Evolutionary conservation across 164 flowering plant genomes (phyloP).

Genomic region (Chimonanthus salicifolius): DNA sequence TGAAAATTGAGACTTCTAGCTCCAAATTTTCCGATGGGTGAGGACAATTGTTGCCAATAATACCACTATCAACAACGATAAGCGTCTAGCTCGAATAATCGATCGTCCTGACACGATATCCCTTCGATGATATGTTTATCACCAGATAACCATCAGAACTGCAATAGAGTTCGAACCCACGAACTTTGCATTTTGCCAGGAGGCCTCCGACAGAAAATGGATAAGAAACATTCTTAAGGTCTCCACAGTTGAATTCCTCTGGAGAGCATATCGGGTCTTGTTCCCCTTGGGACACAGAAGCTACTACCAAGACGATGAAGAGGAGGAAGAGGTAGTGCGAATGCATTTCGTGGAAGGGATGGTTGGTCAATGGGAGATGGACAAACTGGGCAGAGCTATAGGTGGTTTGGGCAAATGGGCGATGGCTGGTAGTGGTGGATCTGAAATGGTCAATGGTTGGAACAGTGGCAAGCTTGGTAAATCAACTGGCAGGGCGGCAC

Average conservation of each 20-base stretch:
- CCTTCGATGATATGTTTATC: background rate
- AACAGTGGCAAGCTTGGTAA: too few relatives aligned
- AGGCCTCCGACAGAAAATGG: conserved; percentile 10
- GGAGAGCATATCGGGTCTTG: background rate
- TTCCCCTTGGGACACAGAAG: too few relatives aligned
- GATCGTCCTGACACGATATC: conserved; percentile 6
- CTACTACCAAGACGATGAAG: background rate
- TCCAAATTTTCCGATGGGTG: background rate
- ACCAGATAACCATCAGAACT: background rate
- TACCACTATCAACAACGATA: background rate
- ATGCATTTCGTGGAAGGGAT: background rate
- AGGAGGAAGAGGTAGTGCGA: background rate
- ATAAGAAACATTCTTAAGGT: conserved; percentile 33
- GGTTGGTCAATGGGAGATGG: too few relatives aligned
- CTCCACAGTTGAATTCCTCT: conserved; percentile 26
- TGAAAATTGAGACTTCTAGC: background rate
- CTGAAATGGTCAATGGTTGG: too few relatives aligned
- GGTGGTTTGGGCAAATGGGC: too few relatives aligned
- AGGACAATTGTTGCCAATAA: background rate
- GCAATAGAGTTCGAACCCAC: conserved; percentile 35
- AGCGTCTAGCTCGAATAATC: conserved; percentile 18
- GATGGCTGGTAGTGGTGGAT: too few relatives aligned
- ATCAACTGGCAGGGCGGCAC: too few relatives aligned
- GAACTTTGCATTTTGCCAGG: conserved; percentile 41
- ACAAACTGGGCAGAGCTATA: too few relatives aligned